phyloP scores from a whole-genome alignment of 2,329 filamentous ascomycete species.

The Macrophomina pseudophaseolina region DNA sequence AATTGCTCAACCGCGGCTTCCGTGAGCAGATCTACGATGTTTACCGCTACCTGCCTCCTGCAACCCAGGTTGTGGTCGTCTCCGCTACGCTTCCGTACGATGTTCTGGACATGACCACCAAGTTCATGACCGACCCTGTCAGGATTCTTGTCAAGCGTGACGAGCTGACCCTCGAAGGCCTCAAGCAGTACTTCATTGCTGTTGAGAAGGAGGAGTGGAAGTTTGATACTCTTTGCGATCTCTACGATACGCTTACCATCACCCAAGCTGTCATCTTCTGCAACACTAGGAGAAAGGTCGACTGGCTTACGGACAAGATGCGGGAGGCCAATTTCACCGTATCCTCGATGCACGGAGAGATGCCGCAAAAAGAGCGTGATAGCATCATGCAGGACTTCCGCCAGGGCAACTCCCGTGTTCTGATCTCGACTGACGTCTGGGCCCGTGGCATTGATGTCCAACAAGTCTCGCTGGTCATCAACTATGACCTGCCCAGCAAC shows the following conservation, averaged over 20 bases:
- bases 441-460: conserved; percentile 98
- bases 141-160: conserved; percentile 98
- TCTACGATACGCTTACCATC: conserved; percentile 98
- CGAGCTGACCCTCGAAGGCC: conserved; percentile 92
- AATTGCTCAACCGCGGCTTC: conserved; percentile 90
- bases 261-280: conserved; percentile 99
- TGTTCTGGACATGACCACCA: conserved; percentile 98
- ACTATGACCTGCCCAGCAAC: conserved; percentile 97
- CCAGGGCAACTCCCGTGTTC: conserved; percentile 91
- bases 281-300: conserved; percentile 98
- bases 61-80: conserved; percentile 97
- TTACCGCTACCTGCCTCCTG: conserved; percentile 93
- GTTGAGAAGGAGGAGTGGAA: conserved; percentile 99
- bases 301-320: conserved; percentile 99
- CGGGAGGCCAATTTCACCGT: conserved; percentile 98
- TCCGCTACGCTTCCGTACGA: conserved; percentile 97
- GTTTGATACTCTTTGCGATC: conserved; percentile 96
- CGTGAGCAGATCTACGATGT: conserved; percentile 99
- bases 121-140: conserved; percentile 99
- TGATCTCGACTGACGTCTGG: conserved; percentile 98
- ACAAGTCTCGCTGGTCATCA: conserved; percentile 97
- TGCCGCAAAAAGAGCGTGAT: conserved; percentile 97
- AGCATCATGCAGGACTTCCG: conserved; percentile 99
- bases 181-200: conserved; percentile 99
- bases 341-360: conserved; percentile 98